These are phyloP conservation scores for Erythrophleum ivorense DNA, from an alignment of 331 rosid genomes.

Conservation along the genomic window DNA sequence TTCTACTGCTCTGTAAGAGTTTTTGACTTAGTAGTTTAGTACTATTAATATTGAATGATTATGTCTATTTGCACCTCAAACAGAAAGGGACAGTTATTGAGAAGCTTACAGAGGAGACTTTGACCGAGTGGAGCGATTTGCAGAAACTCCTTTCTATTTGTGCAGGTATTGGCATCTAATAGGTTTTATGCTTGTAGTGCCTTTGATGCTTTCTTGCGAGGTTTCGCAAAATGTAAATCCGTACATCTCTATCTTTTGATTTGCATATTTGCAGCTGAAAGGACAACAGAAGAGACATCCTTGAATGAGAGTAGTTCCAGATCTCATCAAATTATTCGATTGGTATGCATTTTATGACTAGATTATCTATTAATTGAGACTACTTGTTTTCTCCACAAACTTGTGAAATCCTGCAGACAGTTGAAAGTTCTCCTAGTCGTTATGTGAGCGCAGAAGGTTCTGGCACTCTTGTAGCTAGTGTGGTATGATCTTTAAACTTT, in stretches of 20 bases:
- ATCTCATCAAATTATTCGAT: conserved; percentile 90
- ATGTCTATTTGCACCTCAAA: conserved; percentile 38
- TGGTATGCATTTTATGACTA: conserved; percentile 57
- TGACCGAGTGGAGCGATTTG: conserved; percentile 63
- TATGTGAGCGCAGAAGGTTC: conserved; percentile 48
- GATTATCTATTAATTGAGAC: not conserved
- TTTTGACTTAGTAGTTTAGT: conserved; percentile 23
- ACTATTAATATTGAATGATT: conserved; percentile 16
- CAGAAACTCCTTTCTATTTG: conserved; percentile 67
- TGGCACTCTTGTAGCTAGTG: conserved; percentile 71
- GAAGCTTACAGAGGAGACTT: conserved; percentile 72
- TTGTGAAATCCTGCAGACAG: conserved; percentile 58
- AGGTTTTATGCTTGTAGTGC: conserved; percentile 1
- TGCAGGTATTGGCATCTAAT: conserved; percentile 54
- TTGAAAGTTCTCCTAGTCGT: conserved; percentile 71
- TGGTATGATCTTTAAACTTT: conserved; percentile 58
- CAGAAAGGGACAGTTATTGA: conserved; percentile 86
- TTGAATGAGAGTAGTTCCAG: conserved; percentile 89
- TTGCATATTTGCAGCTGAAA: conserved; percentile 64
- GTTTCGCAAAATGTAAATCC: conserved; percentile 33
- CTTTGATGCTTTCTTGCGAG: conserved; percentile 24
- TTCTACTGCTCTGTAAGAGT: conserved; percentile 3
- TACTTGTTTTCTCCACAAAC: not conserved
- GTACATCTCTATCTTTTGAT: not conserved
- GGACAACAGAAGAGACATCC: conserved; percentile 86